Evolutionary conservation across 805 yeast genomes (phyloP), one percentile per base, ranked within the genome.

Genomic region (Candida glaebosa): DNA sequence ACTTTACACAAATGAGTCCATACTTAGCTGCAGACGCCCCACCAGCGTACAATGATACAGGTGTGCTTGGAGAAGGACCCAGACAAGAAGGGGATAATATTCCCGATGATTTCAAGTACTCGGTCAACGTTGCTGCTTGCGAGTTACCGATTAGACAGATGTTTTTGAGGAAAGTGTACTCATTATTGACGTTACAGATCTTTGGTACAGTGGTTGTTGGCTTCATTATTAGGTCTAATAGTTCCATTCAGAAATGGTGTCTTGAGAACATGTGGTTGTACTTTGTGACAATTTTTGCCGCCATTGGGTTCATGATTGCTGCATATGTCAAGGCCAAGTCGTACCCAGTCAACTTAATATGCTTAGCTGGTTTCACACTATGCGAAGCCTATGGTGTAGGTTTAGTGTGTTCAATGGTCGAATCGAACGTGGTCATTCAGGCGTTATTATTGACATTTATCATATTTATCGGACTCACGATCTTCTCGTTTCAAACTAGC

Each of bases 91-190:
- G 61, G 7, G 69, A 64, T 45, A 61, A 64, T 47, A 54, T 76
- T 36, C 82, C 84, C 3, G 85, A 87, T 51, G 95, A 87, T 61
- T 88, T 87, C 77, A 88, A 87, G 59, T 87, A 82, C 61, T 78
- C 84, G 26, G 84, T 84, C 5, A 75, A 77, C 39, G 95, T 88
- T 18, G 78, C 88, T 3, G 81, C 84, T 24, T 87, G 96, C 62
- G 86, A 84, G 44, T 65, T 86, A 39, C 79, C 84, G 12, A 71
- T 88, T 31, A 78, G 96, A 51, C 85, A 83, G 49, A 73, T 81
- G 58, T 88, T 88, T 52, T 67, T 86, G 50, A 75, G 89, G 44
- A 85, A 84, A 56, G 96, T 88, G 6, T 89, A 87, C 61, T 68
- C 87, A 4, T 71, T 89, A 36, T 70, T 88, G 38, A 60, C 81